phyloP scores from a whole-genome alignment of 2,329 filamentous ascomycete genomes.

The Tolypocladium album region DNA sequence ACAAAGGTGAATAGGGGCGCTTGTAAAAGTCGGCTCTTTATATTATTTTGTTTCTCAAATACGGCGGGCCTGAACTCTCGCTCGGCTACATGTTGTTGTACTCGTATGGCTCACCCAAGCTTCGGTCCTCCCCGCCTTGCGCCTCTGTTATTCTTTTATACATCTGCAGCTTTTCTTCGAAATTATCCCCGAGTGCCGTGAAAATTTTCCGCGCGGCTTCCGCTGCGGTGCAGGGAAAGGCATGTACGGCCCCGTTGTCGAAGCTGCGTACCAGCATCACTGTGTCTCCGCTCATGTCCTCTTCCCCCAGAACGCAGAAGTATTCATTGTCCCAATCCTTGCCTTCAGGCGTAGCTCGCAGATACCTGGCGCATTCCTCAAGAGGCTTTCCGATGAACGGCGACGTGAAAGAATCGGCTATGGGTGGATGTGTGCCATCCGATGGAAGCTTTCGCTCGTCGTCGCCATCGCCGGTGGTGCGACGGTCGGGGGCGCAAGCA shows the following conservation, averaged over 20 bases:
- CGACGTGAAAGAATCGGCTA: not conserved
- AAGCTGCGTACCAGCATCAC: not conserved
- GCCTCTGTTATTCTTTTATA: not conserved
- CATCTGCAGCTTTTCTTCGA: not conserved
- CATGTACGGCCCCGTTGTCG: not conserved
- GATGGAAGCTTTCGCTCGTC: not conserved
- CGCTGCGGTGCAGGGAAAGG: not conserved
- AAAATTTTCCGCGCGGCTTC: not conserved
- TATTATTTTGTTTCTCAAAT: too few relatives aligned
- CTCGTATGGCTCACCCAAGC: not conserved
- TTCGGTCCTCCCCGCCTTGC: not conserved
- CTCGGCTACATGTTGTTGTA: not conserved
- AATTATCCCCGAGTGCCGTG: not conserved
- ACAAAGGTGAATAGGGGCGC: too few relatives aligned
- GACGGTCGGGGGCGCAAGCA: not conserved
- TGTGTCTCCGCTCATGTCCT: not conserved
- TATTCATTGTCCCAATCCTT: not conserved
- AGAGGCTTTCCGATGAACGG: not conserved
- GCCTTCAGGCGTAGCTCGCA: not conserved
- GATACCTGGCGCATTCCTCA: not conserved
- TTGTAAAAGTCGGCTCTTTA: too few relatives aligned
- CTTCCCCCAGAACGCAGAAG: not conserved
- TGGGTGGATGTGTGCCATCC: not conserved
- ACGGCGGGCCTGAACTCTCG: not conserved
- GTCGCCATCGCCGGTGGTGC: not conserved